phyloP scores from a whole-genome alignment of 2,329 filamentous ascomycete species.

The Chrysosporium keratinophilum region DNA sequence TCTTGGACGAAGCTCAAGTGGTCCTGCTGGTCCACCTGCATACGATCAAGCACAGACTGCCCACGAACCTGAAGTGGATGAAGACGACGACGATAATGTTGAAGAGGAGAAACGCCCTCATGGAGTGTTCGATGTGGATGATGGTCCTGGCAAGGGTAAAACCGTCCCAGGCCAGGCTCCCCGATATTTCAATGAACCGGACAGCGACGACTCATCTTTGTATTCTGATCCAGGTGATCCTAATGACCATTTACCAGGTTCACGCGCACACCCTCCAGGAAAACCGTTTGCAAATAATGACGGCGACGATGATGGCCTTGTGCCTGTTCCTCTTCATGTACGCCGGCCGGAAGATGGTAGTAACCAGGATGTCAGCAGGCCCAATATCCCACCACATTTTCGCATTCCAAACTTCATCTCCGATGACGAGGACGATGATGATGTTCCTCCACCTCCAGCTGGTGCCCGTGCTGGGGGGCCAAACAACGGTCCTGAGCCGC shows the following conservation, averaged over 20 bases:
- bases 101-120: not conserved
- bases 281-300: not conserved
- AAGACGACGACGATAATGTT: not conserved
- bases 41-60: conserved; percentile 5
- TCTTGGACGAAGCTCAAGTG: conserved; percentile 2
- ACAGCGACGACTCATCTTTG: not conserved
- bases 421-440: too few relatives aligned
- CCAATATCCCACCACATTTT: too few relatives aligned
- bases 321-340: not conserved
- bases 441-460: too few relatives aligned
- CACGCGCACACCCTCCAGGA: not conserved
- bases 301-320: not conserved
- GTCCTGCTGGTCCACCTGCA: conserved; percentile 2
- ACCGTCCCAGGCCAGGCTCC: not conserved
- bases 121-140: conserved; percentile 9
- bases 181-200: not conserved
- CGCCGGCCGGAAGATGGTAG: not conserved
- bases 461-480: too few relatives aligned
- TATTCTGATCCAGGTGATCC: not conserved
- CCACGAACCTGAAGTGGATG: not conserved
- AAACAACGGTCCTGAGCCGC: too few relatives aligned
- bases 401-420: too few relatives aligned
- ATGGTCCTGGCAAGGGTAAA: conserved; percentile 12
- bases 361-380: not conserved
- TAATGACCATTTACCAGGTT: not conserved